Conservation (phyloP, 2,329 filamentous ascomycete species). For the Colletotrichum melonis region DNA sequence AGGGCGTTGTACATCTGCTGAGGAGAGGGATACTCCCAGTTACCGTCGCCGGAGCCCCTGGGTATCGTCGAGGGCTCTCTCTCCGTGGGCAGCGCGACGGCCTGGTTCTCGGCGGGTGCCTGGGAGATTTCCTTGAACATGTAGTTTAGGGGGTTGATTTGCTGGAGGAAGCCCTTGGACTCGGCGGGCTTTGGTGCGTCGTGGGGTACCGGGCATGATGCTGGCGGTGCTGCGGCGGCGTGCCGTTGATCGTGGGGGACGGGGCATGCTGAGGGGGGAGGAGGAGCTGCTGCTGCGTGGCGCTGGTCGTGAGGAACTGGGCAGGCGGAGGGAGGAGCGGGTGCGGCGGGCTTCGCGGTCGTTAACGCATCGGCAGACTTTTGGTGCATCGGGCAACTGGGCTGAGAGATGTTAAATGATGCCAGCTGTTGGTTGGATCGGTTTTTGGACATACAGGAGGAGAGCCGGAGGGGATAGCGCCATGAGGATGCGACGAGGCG, state of each 20-base stretch:
- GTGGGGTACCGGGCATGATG: constrained; percentile 61
- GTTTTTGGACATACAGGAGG: constrained; percentile 53
- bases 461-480: constrained; percentile 37
- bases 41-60: constrained; percentile 80
- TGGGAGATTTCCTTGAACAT: constrained; percentile 94
- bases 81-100: constrained; percentile 77
- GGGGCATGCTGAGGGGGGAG: constrained; percentile 46
- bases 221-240: constrained; percentile 43
- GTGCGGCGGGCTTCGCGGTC: constrained; percentile 40
- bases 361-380: constrained; percentile 61
- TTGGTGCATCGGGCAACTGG: constrained; percentile 69
- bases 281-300: constrained; percentile 33
- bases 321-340: constrained; percentile 43
- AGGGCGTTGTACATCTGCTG: constrained; percentile 99
- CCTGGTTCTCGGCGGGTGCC: constrained; percentile 78
- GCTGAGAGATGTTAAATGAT: constrained; percentile 49
- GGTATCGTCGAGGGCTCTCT: constrained; percentile 92
- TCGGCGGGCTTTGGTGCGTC: constrained; percentile 45
- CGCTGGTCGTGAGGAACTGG: constrained; percentile 43
- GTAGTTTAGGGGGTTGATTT: constrained; percentile 83
- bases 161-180: constrained; percentile 62
- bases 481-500: constrained; percentile 39
- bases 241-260: constrained; percentile 41
- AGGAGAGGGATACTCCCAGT: constrained; percentile 98
- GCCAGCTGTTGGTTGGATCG: background rate